A percentile compares a stretch with the other conserved stretches of the same genome.
phyloP scores from a whole-genome alignment of 192 early-diverging fungal species.

The Obelidium mucronatum region DNA sequence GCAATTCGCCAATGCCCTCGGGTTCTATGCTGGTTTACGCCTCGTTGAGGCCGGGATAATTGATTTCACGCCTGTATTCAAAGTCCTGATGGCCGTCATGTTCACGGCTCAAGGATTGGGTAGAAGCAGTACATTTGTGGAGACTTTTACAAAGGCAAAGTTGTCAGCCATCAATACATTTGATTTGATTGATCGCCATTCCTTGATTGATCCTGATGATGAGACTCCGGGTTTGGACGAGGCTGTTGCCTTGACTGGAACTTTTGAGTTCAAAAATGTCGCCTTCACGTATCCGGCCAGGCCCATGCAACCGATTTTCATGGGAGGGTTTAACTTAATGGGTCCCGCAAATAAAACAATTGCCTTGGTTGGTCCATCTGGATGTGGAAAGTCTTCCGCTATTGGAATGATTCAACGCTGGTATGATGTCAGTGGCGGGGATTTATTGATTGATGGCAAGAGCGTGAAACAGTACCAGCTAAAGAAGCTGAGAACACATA shows the following conservation, averaged over 20 bases:
- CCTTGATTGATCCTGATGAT: slow-evolving; percentile 62
- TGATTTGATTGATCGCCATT: slow-evolving; percentile 45
- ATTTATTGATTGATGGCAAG: slow-evolving; percentile 64
- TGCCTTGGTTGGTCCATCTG: slow-evolving; percentile 77
- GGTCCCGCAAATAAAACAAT: slow-evolving; percentile 71
- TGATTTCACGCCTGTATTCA: slow-evolving; percentile 43
- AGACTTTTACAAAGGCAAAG: slow-evolving; percentile 59
- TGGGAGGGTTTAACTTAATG: slow-evolving; percentile 56
- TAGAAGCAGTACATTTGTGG: slow-evolving; percentile 52
- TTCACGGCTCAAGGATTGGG: slow-evolving; percentile 53
- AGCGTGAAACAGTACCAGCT: slow-evolving; percentile 73
- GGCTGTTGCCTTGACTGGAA: slow-evolving; percentile 41
- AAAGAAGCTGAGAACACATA: slow-evolving; percentile 63
- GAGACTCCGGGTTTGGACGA: slow-evolving; percentile 47
- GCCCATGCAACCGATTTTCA: slow-evolving; percentile 57
- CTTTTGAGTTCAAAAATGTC: slow-evolving; percentile 57
- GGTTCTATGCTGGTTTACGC: slow-evolving; percentile 83
- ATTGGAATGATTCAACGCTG: slow-evolving; percentile 70
- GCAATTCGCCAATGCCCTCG: slow-evolving; percentile 80
- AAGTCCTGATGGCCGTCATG: slow-evolving; percentile 54
- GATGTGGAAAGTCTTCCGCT: slow-evolving; percentile 72
- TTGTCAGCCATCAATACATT: slow-evolving; percentile 54
- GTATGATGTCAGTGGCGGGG: slow-evolving; percentile 73
- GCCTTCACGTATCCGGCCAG: slow-evolving; percentile 69
- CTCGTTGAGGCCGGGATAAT: slow-evolving; percentile 57